Conservation (phyloP, 192 early-diverging fungal species). For the Coemansia sp. region DNA sequence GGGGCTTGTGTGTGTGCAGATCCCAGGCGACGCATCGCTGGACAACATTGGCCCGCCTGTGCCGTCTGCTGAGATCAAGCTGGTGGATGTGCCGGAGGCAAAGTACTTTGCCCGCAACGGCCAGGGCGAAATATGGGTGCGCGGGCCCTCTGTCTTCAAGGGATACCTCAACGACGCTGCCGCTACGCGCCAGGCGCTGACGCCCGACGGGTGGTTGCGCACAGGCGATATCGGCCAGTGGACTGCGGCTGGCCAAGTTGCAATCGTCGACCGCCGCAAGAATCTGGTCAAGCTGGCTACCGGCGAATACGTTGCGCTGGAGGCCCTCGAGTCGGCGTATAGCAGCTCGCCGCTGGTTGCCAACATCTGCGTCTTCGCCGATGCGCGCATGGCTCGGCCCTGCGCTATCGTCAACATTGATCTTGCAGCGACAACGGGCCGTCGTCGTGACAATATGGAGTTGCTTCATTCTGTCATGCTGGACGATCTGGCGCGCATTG, state of each 20-base stretch:
- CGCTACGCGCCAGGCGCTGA: conserved; percentile 65
- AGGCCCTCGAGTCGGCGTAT: conserved; percentile 92
- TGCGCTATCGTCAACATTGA: conserved; percentile 74
- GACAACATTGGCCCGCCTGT: conserved; percentile 75
- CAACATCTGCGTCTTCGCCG: conserved; percentile 77
- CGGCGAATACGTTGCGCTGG: conserved; percentile 93
- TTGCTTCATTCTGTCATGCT: conserved; percentile 4
- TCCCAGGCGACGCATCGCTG: conserved; percentile 60
- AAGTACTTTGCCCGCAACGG: conserved; percentile 63
- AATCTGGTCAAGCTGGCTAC: conserved; percentile 91
- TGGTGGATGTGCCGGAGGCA: conserved; percentile 70
- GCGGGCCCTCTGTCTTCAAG: conserved; percentile 75
- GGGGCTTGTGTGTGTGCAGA: conserved; percentile 69
- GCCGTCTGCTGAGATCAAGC: conserved; percentile 73
- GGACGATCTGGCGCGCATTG: conserved; percentile 47
- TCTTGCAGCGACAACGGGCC: conserved; percentile 11
- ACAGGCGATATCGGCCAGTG: conserved; percentile 92
- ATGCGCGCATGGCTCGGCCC: conserved; percentile 67
- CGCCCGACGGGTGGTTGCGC: conserved; percentile 79
- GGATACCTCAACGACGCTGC: conserved; percentile 80
- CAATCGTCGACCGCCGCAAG: conserved; percentile 89
- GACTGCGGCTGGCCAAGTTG: conserved; percentile 71
- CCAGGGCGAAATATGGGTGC: conserved; percentile 81
- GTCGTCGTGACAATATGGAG: no score
- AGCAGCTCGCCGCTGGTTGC: conserved; percentile 66